Conservation (phyloP, 1,284 basidiomycete species). For the Vanrija sp. region DNA sequence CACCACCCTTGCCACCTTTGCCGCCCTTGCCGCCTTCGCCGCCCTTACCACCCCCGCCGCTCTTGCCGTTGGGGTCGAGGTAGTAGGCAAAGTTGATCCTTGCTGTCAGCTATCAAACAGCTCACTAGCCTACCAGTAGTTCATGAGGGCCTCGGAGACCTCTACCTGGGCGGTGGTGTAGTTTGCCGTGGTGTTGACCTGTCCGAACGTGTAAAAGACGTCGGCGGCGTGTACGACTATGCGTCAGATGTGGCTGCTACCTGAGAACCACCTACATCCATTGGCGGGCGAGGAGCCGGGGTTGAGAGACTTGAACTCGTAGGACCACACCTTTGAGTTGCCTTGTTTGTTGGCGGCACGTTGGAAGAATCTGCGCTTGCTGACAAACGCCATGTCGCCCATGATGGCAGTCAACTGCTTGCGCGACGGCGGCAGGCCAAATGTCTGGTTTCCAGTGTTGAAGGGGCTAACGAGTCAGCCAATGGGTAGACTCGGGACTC, state of each 20-base stretch:
- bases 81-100: conserved; percentile 45
- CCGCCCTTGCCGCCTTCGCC: no score
- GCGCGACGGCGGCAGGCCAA: conserved; percentile 3
- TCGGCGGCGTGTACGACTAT: conserved; percentile 30
- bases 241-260: background rate
- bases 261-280: conserved; percentile 22
- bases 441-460: conserved; percentile 9
- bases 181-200: conserved; percentile 8
- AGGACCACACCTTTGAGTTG: conserved; percentile 30
- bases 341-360: conserved; percentile 24
- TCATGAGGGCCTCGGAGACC: conserved; percentile 26
- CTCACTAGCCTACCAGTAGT: conserved; percentile 35
- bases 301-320: conserved; percentile 26
- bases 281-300: conserved; percentile 7
- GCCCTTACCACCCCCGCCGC: no score
- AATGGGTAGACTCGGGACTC: conserved; percentile 17
- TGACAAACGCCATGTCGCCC: conserved; percentile 32
- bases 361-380: conserved; percentile 30
- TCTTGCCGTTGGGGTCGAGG: conserved; percentile 32
- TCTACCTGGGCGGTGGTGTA: conserved; percentile 23
- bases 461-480: background rate
- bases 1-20: no score
- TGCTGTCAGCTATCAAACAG: background rate
- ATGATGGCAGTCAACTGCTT: conserved; percentile 28
- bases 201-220: conserved; percentile 27